Base-by-base conservation (phyloP, 1,139 yeast genomes). In the Geotrichum australiense region DNA sequence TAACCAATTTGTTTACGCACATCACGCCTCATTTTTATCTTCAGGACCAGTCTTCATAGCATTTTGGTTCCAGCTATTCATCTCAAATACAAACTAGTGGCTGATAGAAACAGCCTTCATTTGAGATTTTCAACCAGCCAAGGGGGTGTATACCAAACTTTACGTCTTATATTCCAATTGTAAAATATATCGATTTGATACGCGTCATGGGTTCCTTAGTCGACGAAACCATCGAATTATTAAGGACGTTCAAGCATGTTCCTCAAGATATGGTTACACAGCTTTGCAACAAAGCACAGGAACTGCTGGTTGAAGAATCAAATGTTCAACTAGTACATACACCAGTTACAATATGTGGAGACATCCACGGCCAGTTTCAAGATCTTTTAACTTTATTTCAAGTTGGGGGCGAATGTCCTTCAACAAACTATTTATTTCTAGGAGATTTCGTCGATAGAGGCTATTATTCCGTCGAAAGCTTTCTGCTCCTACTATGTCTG, bases 281-380 rank as follows among this genome's bases (percentile, higher is more conserved):
- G 53, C 68, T 91, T 45, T 91, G 98, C 59, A 73, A 76, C 50
- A 81, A 83, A 73, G 95, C 94, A 2, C 85, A 86, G 53, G 97
- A 91, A 52, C 77, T 91, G 31, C 71, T 91, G 50, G 84, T 89
- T 55, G 81, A 78, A 53, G 98, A 91, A 66, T 80, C 89, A 53
- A 91, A 91, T 58, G 94, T 91, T 37, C 95, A 89, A 58, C 81
- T 85, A n/a, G 95, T 91, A 20, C 86, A 82, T 53, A 89, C 94
- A 0, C 98, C 98, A 1, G 96, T 86, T 39, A 89, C 96, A 15
- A 83, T 91, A 22, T 91, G 98, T 64, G 98, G 98, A 37, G 97
- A 91, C 59, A 89, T 91, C 33, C 98, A 91, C 60, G 98, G 98
- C 6, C 98, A 91, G 63, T 74, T 91, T 46, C 97, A 91, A 63